Evolutionary conservation across 2,329 filamentous ascomycete species (phyloP).

Genomic region (Monosporascus cannonballus): DNA sequence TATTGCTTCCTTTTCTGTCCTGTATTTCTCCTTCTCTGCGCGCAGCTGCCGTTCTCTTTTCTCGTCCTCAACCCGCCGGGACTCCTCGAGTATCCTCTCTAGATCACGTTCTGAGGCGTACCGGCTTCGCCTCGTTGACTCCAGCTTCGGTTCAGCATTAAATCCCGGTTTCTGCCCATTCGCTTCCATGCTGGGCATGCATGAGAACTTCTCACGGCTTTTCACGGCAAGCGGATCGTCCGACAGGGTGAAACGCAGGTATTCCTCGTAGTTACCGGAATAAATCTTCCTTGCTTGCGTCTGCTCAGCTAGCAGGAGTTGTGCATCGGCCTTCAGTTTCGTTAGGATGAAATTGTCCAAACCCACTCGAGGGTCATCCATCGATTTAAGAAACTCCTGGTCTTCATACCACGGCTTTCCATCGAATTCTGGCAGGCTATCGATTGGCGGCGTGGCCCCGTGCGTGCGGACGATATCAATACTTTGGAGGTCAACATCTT

Average conservation of each 20-base stretch:
- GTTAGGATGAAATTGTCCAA: slow-evolving; percentile 41
- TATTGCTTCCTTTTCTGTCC: slow-evolving; percentile 67
- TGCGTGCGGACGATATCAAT: slow-evolving; percentile 43
- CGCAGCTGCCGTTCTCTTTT: slow-evolving; percentile 59
- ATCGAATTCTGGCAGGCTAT: slow-evolving; percentile 44
- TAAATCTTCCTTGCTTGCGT: slow-evolving; percentile 35
- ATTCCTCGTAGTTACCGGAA: slow-evolving; percentile 41
- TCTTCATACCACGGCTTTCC: slow-evolving; percentile 44
- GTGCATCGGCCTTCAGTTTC: slow-evolving; percentile 36
- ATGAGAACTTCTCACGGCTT: slow-evolving; percentile 48
- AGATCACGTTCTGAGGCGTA: slow-evolving; percentile 69
- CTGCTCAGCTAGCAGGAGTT: slow-evolving; percentile 32
- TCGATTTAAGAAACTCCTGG: slow-evolving; percentile 34
- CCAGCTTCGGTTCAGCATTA: slow-evolving; percentile 47
- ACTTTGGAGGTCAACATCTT: slow-evolving; percentile 45
- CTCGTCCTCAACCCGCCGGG: slow-evolving; percentile 64
- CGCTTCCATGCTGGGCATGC: slow-evolving; percentile 29
- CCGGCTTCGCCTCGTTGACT: slow-evolving; percentile 44
- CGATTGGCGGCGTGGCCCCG: slow-evolving; percentile 48
- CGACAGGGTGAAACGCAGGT: slow-evolving; percentile 51
- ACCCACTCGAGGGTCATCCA: slow-evolving; percentile 30
- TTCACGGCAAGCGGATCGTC: slow-evolving; percentile 48
- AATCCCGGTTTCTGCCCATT: slow-evolving; percentile 32
- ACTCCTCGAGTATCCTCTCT: slow-evolving; percentile 66
- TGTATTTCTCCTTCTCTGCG: slow-evolving; percentile 62